Conservation (phyloP, 768 basidiomycete species). For the Daedaleopsis sinensis region DNA sequence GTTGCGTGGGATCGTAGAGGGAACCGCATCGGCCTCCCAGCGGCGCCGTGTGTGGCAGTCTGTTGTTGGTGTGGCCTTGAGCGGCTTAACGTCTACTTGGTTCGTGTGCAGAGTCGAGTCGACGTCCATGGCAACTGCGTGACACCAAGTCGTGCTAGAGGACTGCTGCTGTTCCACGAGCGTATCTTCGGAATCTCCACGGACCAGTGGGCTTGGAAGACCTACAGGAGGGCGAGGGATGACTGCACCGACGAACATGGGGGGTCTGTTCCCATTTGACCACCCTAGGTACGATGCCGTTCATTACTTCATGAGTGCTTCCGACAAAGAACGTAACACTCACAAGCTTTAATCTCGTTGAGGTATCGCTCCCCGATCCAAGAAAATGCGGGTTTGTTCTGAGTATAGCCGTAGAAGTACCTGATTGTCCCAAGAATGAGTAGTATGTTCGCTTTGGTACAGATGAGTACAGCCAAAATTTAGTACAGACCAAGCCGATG, state of each 20-base stretch:
- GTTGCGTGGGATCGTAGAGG: neutral
- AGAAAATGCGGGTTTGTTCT: constrained; percentile 16
- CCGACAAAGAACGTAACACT: neutral
- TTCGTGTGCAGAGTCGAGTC: neutral
- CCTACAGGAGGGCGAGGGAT: neutral
- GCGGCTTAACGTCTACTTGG: neutral
- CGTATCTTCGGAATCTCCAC: constrained; percentile 2
- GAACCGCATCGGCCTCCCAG: neutral
- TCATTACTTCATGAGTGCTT: neutral
- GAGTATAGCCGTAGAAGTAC: constrained; percentile 20
- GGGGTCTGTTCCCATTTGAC: constrained; percentile 16
- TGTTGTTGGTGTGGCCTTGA: neutral
- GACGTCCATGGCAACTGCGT: neutral
- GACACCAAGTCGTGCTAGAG: neutral
- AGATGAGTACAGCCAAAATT: neutral
- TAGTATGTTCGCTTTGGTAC: too few species aligned
- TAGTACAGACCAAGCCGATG: constrained; percentile 20
- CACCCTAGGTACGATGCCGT: neutral
- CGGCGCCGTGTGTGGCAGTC: neutral
- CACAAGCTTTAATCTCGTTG: constrained; percentile 23
- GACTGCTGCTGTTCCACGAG: constrained; percentile 6
- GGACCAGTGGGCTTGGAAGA: neutral
- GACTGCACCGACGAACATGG: constrained; percentile 15
- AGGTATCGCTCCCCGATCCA: constrained; percentile 24
- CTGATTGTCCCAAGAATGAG: neutral